Evolutionary conservation across 805 yeast species (phyloP).

Genomic region (Schwanniomyces polymorphus): DNA sequence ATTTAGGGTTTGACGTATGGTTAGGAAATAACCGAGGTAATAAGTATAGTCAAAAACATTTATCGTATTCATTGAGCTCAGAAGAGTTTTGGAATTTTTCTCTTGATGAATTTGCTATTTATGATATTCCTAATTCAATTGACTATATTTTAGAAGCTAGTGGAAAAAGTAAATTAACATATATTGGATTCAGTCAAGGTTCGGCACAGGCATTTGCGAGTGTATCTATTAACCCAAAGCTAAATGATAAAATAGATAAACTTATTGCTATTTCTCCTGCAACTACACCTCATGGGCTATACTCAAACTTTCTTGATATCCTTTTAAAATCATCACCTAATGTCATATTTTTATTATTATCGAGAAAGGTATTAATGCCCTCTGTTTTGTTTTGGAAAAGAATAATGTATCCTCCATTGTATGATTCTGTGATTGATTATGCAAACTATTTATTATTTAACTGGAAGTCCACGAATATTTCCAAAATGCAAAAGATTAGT

Average conservation of each 20-base stretch:
- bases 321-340: slow-evolving; percentile 76
- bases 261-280: slow-evolving; percentile 93
- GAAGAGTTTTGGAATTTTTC: slow-evolving; percentile 84
- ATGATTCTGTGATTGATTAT: slow-evolving; percentile 67
- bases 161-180: slow-evolving; percentile 44
- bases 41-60: slow-evolving; percentile 85
- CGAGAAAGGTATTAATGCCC: slow-evolving; percentile 71
- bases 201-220: slow-evolving; percentile 92
- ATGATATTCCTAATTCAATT: slow-evolving; percentile 83
- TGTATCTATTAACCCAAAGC: slow-evolving; percentile 59
- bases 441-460: slow-evolving; percentile 69
- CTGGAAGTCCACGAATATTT: slow-evolving; percentile 77
- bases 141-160: slow-evolving; percentile 66
- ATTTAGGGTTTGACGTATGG: slow-evolving; percentile 92
- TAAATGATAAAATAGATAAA: slow-evolving; percentile 54
- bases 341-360: slow-evolving; percentile 69
- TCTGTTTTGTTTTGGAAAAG: slow-evolving; percentile 79
- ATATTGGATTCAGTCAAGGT: slow-evolving; percentile 92
- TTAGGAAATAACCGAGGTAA: slow-evolving; percentile 64
- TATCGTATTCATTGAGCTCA: slow-evolving; percentile 27
- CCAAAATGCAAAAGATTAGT: slow-evolving; percentile 70
- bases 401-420: slow-evolving; percentile 75
- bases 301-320: slow-evolving; percentile 72
- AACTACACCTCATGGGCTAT: slow-evolving; percentile 84
- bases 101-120: slow-evolving; percentile 86